These are phyloP conservation scores for Hypsizygus marmoreus DNA, from an alignment of 768 basidiomycete species.

Conservation along the genomic window DNA sequence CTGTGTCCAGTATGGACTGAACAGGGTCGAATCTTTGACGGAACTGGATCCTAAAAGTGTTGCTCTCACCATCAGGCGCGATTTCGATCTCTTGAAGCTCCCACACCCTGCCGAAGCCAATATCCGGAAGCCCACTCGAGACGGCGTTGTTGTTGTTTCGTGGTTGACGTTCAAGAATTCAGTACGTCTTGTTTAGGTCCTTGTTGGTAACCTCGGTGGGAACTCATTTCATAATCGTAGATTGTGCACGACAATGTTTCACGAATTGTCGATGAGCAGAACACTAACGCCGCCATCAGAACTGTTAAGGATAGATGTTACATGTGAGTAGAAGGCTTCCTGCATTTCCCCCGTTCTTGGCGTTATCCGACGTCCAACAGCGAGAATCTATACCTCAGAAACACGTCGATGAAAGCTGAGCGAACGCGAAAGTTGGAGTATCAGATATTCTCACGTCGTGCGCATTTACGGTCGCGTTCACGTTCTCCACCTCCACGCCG, in stretches of 20 bases:
- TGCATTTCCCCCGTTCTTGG: background rate
- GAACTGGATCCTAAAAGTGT: background rate
- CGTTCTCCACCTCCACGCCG: background rate
- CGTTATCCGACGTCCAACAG: background rate
- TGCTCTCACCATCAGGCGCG: background rate
- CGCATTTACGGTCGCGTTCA: background rate
- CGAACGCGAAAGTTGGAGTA: background rate
- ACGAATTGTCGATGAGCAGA: background rate
- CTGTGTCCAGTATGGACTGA: slow-evolving; percentile 4
- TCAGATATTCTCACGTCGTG: background rate
- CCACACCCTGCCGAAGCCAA: slow-evolving; percentile 13
- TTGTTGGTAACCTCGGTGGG: background rate
- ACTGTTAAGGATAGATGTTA: background rate
- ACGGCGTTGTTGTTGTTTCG: slow-evolving; percentile 6
- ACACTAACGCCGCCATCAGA: background rate
- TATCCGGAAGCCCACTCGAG: slow-evolving; percentile 1
- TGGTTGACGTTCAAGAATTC: slow-evolving; percentile 3
- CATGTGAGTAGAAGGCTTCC: background rate
- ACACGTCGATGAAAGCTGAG: background rate
- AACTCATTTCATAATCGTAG: slow-evolving; percentile 1
- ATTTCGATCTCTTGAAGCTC: slow-evolving; percentile 9
- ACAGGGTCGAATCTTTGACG: background rate
- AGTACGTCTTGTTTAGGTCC: background rate
- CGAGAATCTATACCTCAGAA: background rate
- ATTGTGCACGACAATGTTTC: background rate